These are phyloP conservation scores for Boletus vermiculosoides DNA, from an alignment of 768 basidiomycete species.

Conservation along the genomic window DNA sequence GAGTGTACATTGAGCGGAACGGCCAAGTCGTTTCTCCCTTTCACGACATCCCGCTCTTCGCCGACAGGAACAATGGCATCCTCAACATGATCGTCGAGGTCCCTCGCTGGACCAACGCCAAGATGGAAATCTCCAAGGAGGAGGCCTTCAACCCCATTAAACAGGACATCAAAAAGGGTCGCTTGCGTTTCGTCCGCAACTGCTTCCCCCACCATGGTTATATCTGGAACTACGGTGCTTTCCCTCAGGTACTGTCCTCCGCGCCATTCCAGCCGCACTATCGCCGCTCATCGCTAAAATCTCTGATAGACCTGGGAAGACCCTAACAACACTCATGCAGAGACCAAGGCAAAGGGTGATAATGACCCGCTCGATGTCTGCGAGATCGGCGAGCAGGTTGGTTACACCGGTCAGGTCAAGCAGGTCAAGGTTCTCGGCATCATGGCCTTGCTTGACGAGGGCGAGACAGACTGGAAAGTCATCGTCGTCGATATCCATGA, in stretches of 20 bases:
- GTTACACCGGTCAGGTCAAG: conserved; percentile 95
- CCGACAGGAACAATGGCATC: conserved; percentile 91
- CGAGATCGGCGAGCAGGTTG: conserved; percentile 98
- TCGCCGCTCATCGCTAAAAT: neutral
- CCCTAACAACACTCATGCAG: conserved; percentile 78
- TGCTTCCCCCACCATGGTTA: conserved; percentile 99
- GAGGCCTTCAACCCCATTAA: conserved; percentile 99
- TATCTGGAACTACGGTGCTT: conserved; percentile 99
- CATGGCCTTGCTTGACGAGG: conserved; percentile 99
- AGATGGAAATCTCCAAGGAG: conserved; percentile 99
- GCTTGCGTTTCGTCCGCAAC: conserved; percentile 95
- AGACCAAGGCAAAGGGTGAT: conserved; percentile 99
- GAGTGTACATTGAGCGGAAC: conserved; percentile 91
- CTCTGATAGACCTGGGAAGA: conserved; percentile 92
- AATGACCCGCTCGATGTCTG: conserved; percentile 99
- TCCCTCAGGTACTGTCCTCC: conserved; percentile 77
- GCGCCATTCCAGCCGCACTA: neutral
- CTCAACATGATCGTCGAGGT: conserved; percentile 99
- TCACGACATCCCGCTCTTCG: conserved; percentile 98
- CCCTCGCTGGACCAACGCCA: conserved; percentile 99
- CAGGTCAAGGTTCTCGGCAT: conserved; percentile 99
- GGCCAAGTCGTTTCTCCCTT: conserved; percentile 80
- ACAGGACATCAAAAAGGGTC: conserved; percentile 97
- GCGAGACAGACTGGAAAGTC: conserved; percentile 99
- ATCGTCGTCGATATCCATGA: conserved; percentile 96